Conservation (phyloP, 768 basidiomycete species). For the Tulasnella sp. region DNA sequence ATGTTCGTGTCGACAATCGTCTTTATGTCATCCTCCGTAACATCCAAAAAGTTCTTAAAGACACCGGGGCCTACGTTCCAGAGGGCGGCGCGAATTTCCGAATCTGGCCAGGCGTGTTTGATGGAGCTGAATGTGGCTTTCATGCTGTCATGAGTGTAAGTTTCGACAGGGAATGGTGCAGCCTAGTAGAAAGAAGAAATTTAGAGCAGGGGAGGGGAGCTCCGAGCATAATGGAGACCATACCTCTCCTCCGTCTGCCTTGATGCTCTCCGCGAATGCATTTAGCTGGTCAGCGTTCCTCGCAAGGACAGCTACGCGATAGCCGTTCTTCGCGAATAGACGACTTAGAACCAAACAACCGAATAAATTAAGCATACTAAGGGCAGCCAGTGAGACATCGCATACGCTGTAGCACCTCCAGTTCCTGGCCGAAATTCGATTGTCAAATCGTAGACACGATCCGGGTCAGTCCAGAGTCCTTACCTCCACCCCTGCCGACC, state of each 20-base stretch:
- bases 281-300: conserved; percentile 54
- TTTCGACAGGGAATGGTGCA: conserved; percentile 51
- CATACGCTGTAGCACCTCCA: conserved; percentile 45
- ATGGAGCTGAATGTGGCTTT: conserved; percentile 53
- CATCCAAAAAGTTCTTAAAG: conserved; percentile 65
- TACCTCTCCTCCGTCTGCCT: conserved; percentile 56
- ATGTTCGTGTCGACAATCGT: conserved; percentile 51
- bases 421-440: conserved; percentile 38
- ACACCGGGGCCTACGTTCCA: conserved; percentile 59
- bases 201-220: background rate
- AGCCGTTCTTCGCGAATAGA: conserved; percentile 48
- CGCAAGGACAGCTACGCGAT: conserved; percentile 63
- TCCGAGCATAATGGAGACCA: conserved; percentile 26
- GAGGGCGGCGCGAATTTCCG: conserved; percentile 56
- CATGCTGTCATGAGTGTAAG: conserved; percentile 40
- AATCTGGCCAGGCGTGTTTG: conserved; percentile 48
- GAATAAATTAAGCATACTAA: background rate
- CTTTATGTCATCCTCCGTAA: conserved; percentile 57
- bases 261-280: conserved; percentile 54
- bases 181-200: conserved; percentile 44
- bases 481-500: conserved; percentile 44
- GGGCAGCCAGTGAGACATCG: background rate
- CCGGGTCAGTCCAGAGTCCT: background rate
- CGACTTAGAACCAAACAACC: conserved; percentile 11
- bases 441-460: background rate